These are phyloP conservation scores for Andrographis paniculata DNA, from an alignment of 305 asterid species.

Conservation along the genomic window DNA sequence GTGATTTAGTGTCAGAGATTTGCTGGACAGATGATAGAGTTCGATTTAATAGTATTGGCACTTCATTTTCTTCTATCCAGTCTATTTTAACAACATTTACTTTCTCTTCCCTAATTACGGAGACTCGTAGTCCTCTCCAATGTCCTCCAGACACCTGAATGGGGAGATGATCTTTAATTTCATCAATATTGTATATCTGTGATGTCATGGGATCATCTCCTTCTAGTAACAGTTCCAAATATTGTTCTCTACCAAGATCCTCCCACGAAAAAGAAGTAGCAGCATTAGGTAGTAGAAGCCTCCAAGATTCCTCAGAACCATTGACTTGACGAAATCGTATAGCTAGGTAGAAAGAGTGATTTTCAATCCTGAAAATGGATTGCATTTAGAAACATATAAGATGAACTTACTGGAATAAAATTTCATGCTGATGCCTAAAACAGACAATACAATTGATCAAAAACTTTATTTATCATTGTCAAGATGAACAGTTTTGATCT, in stretches of 20 bases:
- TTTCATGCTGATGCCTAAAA: slow-evolving; percentile 14
- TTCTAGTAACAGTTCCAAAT: slow-evolving; percentile 69
- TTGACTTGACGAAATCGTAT: slow-evolving; percentile 79
- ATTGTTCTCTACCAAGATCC: slow-evolving; percentile 79
- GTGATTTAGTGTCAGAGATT: slow-evolving; percentile 36
- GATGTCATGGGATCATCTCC: slow-evolving; percentile 64
- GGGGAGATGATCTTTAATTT: slow-evolving; percentile 82
- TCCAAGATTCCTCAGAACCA: slow-evolving; percentile 79
- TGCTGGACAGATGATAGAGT: slow-evolving; percentile 41
- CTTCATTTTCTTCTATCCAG: slow-evolving; percentile 73
- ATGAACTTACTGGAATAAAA: slow-evolving; percentile 10
- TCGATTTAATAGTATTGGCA: slow-evolving; percentile 31
- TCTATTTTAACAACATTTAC: slow-evolving; percentile 81
- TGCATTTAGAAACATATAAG: slow-evolving; percentile 21
- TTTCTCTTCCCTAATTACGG: slow-evolving; percentile 82
- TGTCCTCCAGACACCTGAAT: slow-evolving; percentile 56
- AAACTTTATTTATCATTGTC: slow-evolving; percentile 2
- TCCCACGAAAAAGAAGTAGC: slow-evolving; percentile 91
- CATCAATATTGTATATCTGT: slow-evolving; percentile 78
- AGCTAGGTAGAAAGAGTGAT: slow-evolving; percentile 73
- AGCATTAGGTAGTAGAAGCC: slow-evolving; percentile 70
- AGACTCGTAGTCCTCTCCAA: slow-evolving; percentile 56
- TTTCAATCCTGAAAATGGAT: slow-evolving; percentile 71
- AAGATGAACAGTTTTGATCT: slow-evolving; percentile 1
- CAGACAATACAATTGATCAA: slow-evolving; percentile 1